Base-by-base conservation (phyloP, 345 rosid genomes). In the Murraya paniculata region DNA sequence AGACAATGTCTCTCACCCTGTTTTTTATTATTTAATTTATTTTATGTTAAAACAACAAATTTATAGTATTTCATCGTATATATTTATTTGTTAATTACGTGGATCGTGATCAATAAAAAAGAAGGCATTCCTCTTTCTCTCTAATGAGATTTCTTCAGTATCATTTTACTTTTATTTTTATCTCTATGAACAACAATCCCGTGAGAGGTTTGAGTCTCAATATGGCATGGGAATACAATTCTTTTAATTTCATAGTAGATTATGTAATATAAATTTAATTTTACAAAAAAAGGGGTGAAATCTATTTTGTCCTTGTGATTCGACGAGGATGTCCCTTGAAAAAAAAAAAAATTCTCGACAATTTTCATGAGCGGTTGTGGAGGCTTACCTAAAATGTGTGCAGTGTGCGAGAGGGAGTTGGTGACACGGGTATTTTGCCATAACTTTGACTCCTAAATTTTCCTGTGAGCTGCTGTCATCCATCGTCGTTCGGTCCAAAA, bases 11-110 rank as follows among this genome's bases (percentile, higher is more conserved):
- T 86, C 69, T 18, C 56, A 60, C 66, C 38, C 39, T 62, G 68
- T 33, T 72, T n/a, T 71, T 53, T 36, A 64, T 85, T 86, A 62
- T 78, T 86, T 71, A 61, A 80, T 84, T 77, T 80, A 82, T 82
- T 79, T 73, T 39, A 69, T 67, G 31, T 68, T 50, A 80, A 72
- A 70, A 53, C 35, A 39, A 45, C 50, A 45, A 7, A 16, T 28
- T 72, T 61, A 74, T 71, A 76, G 73, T 61, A 72, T 68, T 48
- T 59, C 53, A n/a, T 48, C 35, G 74, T 80, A 86, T 48, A 75
- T 80, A 78, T 84, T 61, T 80, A 78, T 84, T 66, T 80, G 74
- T 81, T 84, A 77, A 80, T 80, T 77, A 68, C 61, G 45, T 70
- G 81, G 73, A 72, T 33, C 24, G 55, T 73, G 74, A 80, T 76